Percentiles rank a stretch among this genome's conserved stretches.
These are phyloP conservation scores for Isabelozyma rhagii DNA, from an alignment of 805 yeast species.

Conservation along the genomic window DNA sequence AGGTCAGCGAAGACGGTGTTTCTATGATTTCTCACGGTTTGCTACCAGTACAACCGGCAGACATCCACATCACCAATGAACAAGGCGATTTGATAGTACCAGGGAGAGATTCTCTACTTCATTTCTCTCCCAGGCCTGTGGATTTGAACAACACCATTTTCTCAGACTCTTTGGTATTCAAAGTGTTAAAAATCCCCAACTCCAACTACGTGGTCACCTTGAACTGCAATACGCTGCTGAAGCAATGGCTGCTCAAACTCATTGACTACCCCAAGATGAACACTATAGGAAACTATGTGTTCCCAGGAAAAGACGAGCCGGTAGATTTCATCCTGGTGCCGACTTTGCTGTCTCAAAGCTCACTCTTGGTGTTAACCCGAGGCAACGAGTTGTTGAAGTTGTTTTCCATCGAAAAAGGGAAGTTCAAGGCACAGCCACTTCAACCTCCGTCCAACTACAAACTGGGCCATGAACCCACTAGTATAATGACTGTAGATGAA, in stretches of 20 bases:
- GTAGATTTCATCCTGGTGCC: constrained; percentile 8
- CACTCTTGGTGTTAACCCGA: neutral
- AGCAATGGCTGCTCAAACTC: neutral
- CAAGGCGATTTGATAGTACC: neutral
- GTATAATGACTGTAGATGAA: neutral
- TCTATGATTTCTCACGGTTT: neutral
- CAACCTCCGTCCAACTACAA: neutral
- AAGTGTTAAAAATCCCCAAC: neutral
- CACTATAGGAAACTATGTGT: constrained; percentile 5
- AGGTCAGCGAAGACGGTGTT: neutral
- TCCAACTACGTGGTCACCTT: neutral
- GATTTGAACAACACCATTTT: neutral
- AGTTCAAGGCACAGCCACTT: neutral
- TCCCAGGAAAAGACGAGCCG: constrained; percentile 3
- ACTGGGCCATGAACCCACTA: neutral
- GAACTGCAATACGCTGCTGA: neutral
- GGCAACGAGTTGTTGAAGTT: neutral
- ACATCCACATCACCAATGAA: neutral
- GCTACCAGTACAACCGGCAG: neutral
- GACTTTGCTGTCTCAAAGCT: too few relatives aligned
- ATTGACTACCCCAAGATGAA: constrained; percentile 11
- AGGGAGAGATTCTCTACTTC: neutral
- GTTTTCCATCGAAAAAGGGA: neutral
- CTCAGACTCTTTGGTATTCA: neutral
- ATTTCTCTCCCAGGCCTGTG: neutral